Evolutionary conservation across 306 rosid genomes (phyloP).

Genomic region (Cicer chorassanicum): DNA sequence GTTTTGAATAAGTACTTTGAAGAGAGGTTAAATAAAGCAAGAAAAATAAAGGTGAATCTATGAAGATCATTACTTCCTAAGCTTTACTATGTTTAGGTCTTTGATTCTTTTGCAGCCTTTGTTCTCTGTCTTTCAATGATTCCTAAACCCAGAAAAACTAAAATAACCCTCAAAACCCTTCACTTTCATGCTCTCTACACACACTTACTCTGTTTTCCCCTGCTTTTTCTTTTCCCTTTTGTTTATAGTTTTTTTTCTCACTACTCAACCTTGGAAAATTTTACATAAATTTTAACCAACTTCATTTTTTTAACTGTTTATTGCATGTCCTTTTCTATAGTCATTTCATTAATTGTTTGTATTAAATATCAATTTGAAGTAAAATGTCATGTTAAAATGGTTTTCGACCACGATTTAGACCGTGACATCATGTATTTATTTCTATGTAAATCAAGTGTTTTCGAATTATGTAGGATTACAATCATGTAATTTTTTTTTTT

Average conservation of each 20-base stretch:
- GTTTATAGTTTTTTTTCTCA: constrained; percentile 44
- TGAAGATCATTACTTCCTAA: constrained; percentile 54
- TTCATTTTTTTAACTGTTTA: constrained; percentile 42
- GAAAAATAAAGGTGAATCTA: constrained; percentile 51
- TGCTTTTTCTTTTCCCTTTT: constrained; percentile 39
- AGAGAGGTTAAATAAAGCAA: constrained; percentile 43
- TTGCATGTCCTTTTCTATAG: not conserved
- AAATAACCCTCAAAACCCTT: constrained; percentile 33
- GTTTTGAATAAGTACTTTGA: constrained; percentile 35
- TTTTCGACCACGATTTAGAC: not conserved
- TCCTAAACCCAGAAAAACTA: constrained; percentile 56
- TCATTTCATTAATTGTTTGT: not conserved
- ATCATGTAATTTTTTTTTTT: too few species aligned
- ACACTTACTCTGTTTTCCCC: constrained; percentile 40
- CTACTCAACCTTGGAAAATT: not conserved
- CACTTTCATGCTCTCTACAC: constrained; percentile 22
- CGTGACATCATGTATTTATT: not conserved
- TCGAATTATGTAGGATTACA: too few species aligned
- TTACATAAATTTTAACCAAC: constrained; percentile 28
- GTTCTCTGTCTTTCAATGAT: constrained; percentile 55
- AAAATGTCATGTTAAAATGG: not conserved
- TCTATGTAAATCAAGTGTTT: too few species aligned
- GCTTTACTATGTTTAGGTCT: constrained; percentile 77
- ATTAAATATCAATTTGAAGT: not conserved
- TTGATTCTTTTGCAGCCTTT: constrained; percentile 74